Evolutionary conservation across 352 stramenopile species (phyloP), one percentile per base, ranked within the genome.

Genomic region (Phytophthora vignae): DNA sequence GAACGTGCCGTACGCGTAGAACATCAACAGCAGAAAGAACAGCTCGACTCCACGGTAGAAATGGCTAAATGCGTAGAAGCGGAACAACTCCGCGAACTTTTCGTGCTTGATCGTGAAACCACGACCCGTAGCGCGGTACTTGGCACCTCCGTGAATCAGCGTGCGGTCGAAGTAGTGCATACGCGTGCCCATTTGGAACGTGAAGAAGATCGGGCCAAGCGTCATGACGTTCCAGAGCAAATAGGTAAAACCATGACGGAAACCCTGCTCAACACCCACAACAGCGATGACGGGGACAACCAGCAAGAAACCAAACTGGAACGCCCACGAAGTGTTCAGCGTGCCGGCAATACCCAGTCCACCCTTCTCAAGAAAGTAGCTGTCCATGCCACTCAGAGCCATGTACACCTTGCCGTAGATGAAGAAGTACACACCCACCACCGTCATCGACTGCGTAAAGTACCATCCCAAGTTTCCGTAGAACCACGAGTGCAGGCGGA

Each of bases 21-120:
- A 96, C 52, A 95, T 69, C 2, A 96, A 57, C 49, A 95, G 71
- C 48, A 96, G 58, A 59, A 95, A 95, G 1, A 94, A 19, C 60
- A 99, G 79, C 78, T 99, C 98, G 9, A 99, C 94, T 31, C 96
- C 98, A 67, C 98, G 92, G 77, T 99, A 99, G 56, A 99, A 96
- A 83, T 99, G 98, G 64, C 92, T 99, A 54, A 97, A 95, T 11
- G 98, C 97, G 76, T 99, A 99, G 81, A 99, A 99, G 6, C 97
- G 93, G 76, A 90, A 99, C 5, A 99, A 83, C 67, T 99, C 97
- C 31, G 98, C 97, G 72, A 99, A 99, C 40, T 97, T 95, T 62
- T 98, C 97, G 83, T 99, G 97, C 81, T 99, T 98, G 65, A 98
- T 99, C 27, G 98, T 98, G 85, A 99, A 99, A 60, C 98, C 98